Evolutionary conservation across 139 green algal genomes (phyloP).

Genomic region (Raphidocelis subcapitata): DNA sequence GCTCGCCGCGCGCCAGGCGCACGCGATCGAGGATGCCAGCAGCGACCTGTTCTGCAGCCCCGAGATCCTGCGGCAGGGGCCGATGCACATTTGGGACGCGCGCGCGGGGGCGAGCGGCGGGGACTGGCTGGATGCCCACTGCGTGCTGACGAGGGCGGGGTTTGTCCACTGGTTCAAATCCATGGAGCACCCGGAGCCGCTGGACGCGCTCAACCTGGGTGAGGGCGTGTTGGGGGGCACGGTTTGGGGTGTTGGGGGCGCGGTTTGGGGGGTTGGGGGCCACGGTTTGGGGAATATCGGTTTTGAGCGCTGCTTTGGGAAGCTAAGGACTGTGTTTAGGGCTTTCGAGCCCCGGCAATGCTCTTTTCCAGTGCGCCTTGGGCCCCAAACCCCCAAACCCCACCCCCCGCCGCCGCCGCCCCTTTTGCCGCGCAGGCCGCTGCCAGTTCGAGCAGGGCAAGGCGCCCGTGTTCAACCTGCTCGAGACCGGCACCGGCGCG

Average conservation of each 20-base stretch:
- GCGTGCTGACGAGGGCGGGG: slow-evolving; percentile 66
- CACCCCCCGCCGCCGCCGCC: too few species aligned
- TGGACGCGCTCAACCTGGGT: slow-evolving; percentile 45
- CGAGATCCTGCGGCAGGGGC: slow-evolving; percentile 65
- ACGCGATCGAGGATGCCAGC: slow-evolving; percentile 46
- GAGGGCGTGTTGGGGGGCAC: neutral
- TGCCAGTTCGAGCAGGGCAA: slow-evolving; percentile 60
- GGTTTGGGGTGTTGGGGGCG: too few species aligned
- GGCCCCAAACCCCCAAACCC: too few species aligned
- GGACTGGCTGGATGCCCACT: slow-evolving; percentile 55
- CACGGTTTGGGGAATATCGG: too few species aligned
- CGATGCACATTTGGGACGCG: slow-evolving; percentile 54
- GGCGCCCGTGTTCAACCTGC: slow-evolving; percentile 61
- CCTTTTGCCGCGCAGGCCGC: slow-evolving; percentile 12
- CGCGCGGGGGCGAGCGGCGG: too few species aligned
- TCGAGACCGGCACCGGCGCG: slow-evolving; percentile 39
- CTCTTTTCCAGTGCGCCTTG: too few species aligned
- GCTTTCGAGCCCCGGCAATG: too few species aligned
- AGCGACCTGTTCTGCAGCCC: slow-evolving; percentile 66
- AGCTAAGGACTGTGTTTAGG: too few species aligned
- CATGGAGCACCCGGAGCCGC: slow-evolving; percentile 17
- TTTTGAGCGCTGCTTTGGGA: too few species aligned
- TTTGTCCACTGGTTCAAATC: slow-evolving; percentile 38
- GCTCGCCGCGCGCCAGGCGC: slow-evolving; percentile 53
- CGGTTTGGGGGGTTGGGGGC: too few species aligned